Evolutionary conservation across 495 filamentous ascomycete genomes (phyloP).

Genomic region (Emericellopsis terricola): DNA sequence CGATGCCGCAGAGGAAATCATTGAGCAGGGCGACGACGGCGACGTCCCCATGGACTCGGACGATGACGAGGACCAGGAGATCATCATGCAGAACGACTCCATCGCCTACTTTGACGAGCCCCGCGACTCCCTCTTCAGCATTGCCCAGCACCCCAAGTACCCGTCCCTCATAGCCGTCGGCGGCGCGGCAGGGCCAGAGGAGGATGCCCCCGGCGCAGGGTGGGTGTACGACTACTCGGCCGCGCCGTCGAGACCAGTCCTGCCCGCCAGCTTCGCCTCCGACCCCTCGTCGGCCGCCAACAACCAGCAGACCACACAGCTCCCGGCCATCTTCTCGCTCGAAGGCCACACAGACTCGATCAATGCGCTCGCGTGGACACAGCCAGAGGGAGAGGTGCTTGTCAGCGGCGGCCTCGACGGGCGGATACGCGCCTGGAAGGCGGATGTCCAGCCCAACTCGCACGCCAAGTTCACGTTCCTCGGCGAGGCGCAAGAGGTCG

Average conservation of each 20-base stretch:
- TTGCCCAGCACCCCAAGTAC: conserved; percentile 75
- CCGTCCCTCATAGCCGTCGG: conserved; percentile 72
- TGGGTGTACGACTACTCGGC: conserved; percentile 64
- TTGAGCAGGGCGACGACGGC: conserved; percentile 46
- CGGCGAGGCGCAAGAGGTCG: conserved; percentile 58
- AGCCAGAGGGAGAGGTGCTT: conserved; percentile 69
- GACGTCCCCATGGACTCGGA: conserved; percentile 31
- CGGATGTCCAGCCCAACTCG: conserved; percentile 59
- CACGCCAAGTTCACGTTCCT: conserved; percentile 61
- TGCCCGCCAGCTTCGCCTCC: conserved; percentile 57
- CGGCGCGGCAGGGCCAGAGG: conserved; percentile 64
- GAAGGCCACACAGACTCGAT: conserved; percentile 84
- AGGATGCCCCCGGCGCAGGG: conserved; percentile 37
- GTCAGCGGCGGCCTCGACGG: conserved; percentile 74
- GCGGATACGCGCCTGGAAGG: conserved; percentile 48
- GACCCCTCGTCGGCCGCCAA: conserved; percentile 38
- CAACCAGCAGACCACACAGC: conserved; percentile 25
- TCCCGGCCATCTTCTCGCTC: conserved; percentile 47
- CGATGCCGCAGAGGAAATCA: conserved; percentile 50
- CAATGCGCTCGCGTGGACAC: conserved; percentile 67
- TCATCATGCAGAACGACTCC: conserved; percentile 75
- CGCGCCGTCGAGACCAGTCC: conserved; percentile 40
- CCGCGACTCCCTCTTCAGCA: conserved; percentile 77
- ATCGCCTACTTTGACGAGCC: conserved; percentile 79
- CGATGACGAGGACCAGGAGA: conserved; percentile 50